These are phyloP conservation scores for Aspergillus bridgeri DNA, from an alignment of 495 filamentous ascomycete species.

Conservation along the genomic window DNA sequence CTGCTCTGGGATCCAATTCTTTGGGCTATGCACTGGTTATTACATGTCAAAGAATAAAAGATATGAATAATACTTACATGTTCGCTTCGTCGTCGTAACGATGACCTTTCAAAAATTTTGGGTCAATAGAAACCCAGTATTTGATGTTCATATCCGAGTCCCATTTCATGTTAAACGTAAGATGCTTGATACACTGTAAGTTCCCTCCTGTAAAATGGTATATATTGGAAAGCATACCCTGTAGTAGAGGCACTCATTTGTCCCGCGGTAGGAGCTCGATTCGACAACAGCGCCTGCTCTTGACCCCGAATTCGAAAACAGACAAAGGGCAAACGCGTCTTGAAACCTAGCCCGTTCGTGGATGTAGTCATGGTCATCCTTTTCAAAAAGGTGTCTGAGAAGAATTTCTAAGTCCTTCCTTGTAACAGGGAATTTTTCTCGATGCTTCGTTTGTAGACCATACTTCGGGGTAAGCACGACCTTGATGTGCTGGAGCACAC, in stretches of 20 bases:
- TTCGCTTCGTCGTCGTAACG: constrained; percentile 9
- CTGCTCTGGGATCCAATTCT: constrained; percentile 20
- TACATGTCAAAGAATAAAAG: not conserved
- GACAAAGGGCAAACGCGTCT: constrained; percentile 12
- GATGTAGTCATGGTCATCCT: constrained; percentile 20
- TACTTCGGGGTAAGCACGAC: constrained; percentile 2
- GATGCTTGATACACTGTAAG: constrained; percentile 9
- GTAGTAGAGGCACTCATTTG: constrained; percentile 24
- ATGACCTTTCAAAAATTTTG: constrained; percentile 20
- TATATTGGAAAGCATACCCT: too few species aligned
- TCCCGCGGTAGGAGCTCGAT: constrained; percentile 17
- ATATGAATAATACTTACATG: constrained; percentile 8
- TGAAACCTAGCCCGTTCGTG: constrained; percentile 20
- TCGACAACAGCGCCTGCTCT: constrained; percentile 18
- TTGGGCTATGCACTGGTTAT: constrained; percentile 7
- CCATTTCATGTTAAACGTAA: constrained; percentile 18
- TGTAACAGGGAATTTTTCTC: constrained; percentile 5
- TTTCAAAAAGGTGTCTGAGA: constrained; percentile 15
- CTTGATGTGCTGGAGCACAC: constrained; percentile 1
- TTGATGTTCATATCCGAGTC: constrained; percentile 1
- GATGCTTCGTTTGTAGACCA: constrained; percentile 1
- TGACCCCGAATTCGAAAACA: constrained; percentile 17
- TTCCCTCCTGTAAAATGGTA: too few species aligned
- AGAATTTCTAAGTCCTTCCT: constrained; percentile 14
- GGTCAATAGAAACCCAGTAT: constrained; percentile 17